Percentiles rank a stretch among this genome's conserved stretches.
Conservation (phyloP, 129 eudicot genomes). For the Logfia minima region DNA sequence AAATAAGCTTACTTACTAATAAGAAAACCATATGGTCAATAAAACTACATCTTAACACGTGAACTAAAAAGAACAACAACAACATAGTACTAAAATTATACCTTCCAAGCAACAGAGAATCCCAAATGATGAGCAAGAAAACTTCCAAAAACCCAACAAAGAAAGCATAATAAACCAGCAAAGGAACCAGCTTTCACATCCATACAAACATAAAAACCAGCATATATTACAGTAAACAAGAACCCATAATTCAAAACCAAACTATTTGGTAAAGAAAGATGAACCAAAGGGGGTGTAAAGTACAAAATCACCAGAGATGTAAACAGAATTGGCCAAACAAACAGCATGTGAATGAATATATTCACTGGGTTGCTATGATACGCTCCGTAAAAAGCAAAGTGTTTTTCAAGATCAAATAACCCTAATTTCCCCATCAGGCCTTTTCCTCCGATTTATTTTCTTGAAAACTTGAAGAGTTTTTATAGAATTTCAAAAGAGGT, state of each 20-base stretch:
- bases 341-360: slow-evolving; percentile 67
- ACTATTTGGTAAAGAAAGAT: slow-evolving; percentile 24
- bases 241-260: slow-evolving; percentile 64
- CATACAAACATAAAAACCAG: slow-evolving; percentile 53
- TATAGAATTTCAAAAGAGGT: slow-evolving; percentile 8
- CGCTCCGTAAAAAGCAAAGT: slow-evolving; percentile 92
- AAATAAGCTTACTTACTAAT: slow-evolving; percentile 1
- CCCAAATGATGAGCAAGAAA: slow-evolving; percentile 57
- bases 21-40: neutral
- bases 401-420: slow-evolving; percentile 79
- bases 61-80: neutral
- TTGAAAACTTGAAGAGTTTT: slow-evolving; percentile 2
- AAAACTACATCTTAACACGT: neutral
- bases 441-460: neutral
- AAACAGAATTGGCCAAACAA: slow-evolving; percentile 86
- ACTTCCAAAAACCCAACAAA: slow-evolving; percentile 68
- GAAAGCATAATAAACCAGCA: slow-evolving; percentile 61
- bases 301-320: slow-evolving; percentile 55
- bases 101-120: slow-evolving; percentile 81
- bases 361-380: slow-evolving; percentile 90
- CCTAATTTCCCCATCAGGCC: slow-evolving; percentile 46
- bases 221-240: slow-evolving; percentile 52
- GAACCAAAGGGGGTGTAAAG: slow-evolving; percentile 64
- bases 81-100: neutral
- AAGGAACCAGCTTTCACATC: slow-evolving; percentile 73